Conservation (phyloP, 805 yeast species). For the Nakazawaea holstii region DNA sequence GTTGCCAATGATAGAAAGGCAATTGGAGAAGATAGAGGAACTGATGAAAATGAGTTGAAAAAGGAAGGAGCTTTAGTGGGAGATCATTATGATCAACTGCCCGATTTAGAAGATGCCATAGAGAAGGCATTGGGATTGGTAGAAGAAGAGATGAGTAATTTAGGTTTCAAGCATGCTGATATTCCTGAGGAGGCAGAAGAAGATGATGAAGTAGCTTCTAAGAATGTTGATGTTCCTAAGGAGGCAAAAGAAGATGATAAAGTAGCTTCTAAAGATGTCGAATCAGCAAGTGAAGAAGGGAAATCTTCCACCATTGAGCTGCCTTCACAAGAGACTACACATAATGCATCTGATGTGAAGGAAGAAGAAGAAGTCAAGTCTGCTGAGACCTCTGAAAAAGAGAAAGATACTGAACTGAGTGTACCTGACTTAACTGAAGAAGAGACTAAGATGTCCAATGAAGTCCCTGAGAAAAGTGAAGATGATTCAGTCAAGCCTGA, state of each 20-base stretch:
- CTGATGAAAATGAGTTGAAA: slow-evolving; percentile 34
- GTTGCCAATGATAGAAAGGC: slow-evolving; percentile 29
- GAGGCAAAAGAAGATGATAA: background rate
- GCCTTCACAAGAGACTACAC: too few species aligned
- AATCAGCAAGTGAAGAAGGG: slow-evolving; percentile 8
- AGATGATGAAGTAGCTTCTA: slow-evolving; percentile 11
- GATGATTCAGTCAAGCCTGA: slow-evolving; percentile 14
- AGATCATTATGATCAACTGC: slow-evolving; percentile 39
- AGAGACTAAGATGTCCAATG: too few species aligned
- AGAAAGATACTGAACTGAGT: too few species aligned
- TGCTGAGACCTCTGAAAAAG: too few species aligned
- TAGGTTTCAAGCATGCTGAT: slow-evolving; percentile 14
- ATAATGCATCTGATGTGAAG: too few species aligned
- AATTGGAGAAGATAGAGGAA: slow-evolving; percentile 19
- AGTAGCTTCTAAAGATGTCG: too few species aligned
- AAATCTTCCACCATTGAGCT: background rate
- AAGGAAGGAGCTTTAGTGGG: slow-evolving; percentile 55
- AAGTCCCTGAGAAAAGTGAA: slow-evolving; percentile 1
- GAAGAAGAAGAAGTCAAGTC: too few species aligned
- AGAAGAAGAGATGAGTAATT: slow-evolving; percentile 7
- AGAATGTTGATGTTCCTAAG: background rate
- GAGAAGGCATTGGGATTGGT: slow-evolving; percentile 36
- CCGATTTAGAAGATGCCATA: slow-evolving; percentile 44
- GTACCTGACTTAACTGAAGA: too few species aligned
- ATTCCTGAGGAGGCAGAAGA: slow-evolving; percentile 13